phyloP scores from a whole-genome alignment of 2,329 filamentous ascomycete genomes.

The Teratosphaeria viscida region DNA sequence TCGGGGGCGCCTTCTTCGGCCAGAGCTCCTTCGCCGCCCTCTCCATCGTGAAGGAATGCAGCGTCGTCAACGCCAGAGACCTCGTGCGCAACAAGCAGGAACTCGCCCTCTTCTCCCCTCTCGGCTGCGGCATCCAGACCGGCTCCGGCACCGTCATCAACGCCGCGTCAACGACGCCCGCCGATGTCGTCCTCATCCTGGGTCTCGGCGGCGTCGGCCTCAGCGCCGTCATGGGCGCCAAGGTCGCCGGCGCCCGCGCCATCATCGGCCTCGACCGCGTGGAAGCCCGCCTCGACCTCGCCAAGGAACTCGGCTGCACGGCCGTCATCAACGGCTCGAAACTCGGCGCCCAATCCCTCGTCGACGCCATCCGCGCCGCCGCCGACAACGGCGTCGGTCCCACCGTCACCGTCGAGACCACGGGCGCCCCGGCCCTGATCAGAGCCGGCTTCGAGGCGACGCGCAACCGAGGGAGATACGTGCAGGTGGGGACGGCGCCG shows the following conservation, averaged over 20 bases:
- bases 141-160: constrained; percentile 34
- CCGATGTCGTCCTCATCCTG: constrained; percentile 32
- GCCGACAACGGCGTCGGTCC: constrained; percentile 29
- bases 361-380: constrained; percentile 26
- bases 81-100: constrained; percentile 30
- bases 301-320: constrained; percentile 32
- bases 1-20: constrained; percentile 38
- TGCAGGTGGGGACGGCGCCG: constrained; percentile 41
- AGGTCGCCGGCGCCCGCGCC: constrained; percentile 29
- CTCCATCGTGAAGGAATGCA: constrained; percentile 30
- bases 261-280: constrained; percentile 36
- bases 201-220: constrained; percentile 40
- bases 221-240: constrained; percentile 39
- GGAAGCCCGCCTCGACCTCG: constrained; percentile 26
- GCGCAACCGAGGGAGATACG: constrained; percentile 37
- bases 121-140: constrained; percentile 39
- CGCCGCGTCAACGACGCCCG: constrained; percentile 26
- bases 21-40: constrained; percentile 36
- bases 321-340: constrained; percentile 28
- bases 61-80: constrained; percentile 32
- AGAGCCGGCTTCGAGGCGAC: constrained; percentile 34
- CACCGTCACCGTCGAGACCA: constrained; percentile 41
- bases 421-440: constrained; percentile 35
- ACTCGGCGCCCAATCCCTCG: constrained; percentile 25
- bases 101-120: constrained; percentile 34